Evolutionary conservation across 352 stramenopile species (phyloP), one percentile per base, ranked within the genome.

Genomic region (Thalassiosira hispida): DNA sequence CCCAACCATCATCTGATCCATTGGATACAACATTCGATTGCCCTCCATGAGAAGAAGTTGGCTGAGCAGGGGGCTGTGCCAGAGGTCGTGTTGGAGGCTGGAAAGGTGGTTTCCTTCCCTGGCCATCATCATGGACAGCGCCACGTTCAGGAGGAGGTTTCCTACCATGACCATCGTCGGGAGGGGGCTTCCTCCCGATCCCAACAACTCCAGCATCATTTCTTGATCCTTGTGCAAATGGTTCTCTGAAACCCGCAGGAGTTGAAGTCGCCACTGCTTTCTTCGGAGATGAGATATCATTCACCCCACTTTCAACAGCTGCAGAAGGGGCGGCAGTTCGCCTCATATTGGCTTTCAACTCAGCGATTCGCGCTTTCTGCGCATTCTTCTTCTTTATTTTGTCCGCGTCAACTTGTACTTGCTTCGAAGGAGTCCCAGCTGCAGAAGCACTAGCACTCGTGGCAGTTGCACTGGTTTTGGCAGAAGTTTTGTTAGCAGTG

Each of bases 341-440:
- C 31, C 18, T 56, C 16, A 14, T 22, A 3, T 20, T 55, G 2
- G n/a, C 59, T 51, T 23, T 80, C 72, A 80, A 70, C 11, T 14
- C 40, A 31, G 23, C 52, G 40, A 80, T 62, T 38, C 72, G 35
- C 22, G 12, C 56, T 25, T 80, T 73, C 25, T 42, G 2, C 59
- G 16, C 29, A n/a, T n/a, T n/a, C n/a, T 42, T 56, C 29, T 67
- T 65, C 18, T 66, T 35, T 29, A 35, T 52, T 18, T 62, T 35
- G 11, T 44, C 35, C 31, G 20, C 68, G 56, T 31, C 40, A 22
- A 56, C 44, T 14, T 46, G 18, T 44, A 23, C n/a, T n/a, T n/a
- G 44, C 44, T 68, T 68, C 12, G 40, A 33, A 18, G 60, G 40
- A 59, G 40, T 14, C n/a, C 11, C 25, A 7, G 8, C 22, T 53